These are phyloP conservation scores for Crithidia brevicula DNA, from an alignment of 208 protist genomes.

Conservation along the genomic window DNA sequence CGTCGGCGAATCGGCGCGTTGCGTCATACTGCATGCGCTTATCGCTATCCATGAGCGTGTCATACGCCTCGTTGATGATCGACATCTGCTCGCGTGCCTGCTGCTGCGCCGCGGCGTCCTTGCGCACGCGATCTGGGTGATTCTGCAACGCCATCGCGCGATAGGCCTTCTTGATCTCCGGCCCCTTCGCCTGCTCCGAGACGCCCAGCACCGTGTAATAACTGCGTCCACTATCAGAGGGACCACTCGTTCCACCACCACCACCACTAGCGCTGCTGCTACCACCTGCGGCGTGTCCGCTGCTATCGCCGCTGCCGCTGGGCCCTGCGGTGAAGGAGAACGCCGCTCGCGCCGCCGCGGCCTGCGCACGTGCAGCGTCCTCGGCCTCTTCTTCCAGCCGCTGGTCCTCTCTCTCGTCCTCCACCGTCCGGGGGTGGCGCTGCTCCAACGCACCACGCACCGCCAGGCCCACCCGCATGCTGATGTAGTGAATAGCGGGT, in stretches of 20 bases:
- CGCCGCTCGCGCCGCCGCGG: slow-evolving; percentile 11
- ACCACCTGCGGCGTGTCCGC: slow-evolving; percentile 4
- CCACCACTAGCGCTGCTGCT: not conserved
- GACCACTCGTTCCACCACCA: too few species aligned
- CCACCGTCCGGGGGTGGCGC: slow-evolving; percentile 46
- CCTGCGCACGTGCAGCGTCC: slow-evolving; percentile 31
- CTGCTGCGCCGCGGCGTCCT: slow-evolving; percentile 43
- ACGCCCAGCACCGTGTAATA: slow-evolving; percentile 75
- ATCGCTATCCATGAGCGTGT: slow-evolving; percentile 60
- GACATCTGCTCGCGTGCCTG: slow-evolving; percentile 69
- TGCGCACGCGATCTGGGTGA: slow-evolving; percentile 72
- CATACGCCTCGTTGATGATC: slow-evolving; percentile 82
- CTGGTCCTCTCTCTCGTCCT: slow-evolving; percentile 58
- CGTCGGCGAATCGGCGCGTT: slow-evolving; percentile 29
- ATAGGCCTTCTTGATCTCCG: slow-evolving; percentile 80
- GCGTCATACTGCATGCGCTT: slow-evolving; percentile 74
- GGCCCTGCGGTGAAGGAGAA: slow-evolving; percentile 12
- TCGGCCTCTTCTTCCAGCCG: slow-evolving; percentile 47
- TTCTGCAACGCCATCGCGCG: slow-evolving; percentile 54
- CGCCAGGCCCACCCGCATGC: not conserved
- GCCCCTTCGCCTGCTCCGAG: slow-evolving; percentile 38
- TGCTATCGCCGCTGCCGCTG: slow-evolving; percentile 5
- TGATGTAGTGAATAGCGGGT: slow-evolving; percentile 34
- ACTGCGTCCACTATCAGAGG: slow-evolving; percentile 12
- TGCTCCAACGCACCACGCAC: slow-evolving; percentile 39